A percentile compares a stretch with the other conserved stretches of the same genome.
Conservation (phyloP, 495 filamentous ascomycete genomes). For the Pyrenopolyporus hunteri region DNA sequence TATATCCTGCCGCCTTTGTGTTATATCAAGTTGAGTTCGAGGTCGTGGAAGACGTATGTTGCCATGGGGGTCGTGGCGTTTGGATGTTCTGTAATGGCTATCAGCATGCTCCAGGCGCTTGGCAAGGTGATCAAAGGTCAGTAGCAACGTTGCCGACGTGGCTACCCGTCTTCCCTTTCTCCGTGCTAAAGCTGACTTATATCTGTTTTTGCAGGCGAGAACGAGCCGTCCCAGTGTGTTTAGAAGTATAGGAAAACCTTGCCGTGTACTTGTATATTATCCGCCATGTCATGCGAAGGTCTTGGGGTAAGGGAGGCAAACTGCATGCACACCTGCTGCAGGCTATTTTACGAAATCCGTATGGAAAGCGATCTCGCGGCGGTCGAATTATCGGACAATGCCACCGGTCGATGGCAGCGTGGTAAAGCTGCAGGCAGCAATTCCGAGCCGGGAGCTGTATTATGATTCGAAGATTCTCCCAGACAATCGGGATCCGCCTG, state of each 20-base stretch:
- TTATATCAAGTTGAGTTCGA: slow-evolving; percentile 87
- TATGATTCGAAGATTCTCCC: slow-evolving; percentile 32
- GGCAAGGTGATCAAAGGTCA: slow-evolving; percentile 64
- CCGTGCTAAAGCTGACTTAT: slow-evolving; percentile 27
- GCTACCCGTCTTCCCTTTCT: slow-evolving; percentile 22
- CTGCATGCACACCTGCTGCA: slow-evolving; percentile 20
- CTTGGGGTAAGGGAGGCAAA: slow-evolving; percentile 23
- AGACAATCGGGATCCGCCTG: slow-evolving; percentile 29
- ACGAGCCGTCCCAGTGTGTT: slow-evolving; percentile 42
- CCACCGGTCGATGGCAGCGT: slow-evolving; percentile 29
- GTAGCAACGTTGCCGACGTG: slow-evolving; percentile 27
- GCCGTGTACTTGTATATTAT: slow-evolving; percentile 34
- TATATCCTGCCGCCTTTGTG: slow-evolving; percentile 96
- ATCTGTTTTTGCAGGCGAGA: slow-evolving; percentile 32
- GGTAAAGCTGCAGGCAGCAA: slow-evolving; percentile 13
- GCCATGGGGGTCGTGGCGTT: slow-evolving; percentile 74
- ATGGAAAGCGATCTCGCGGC: neutral
- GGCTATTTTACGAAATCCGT: slow-evolving; percentile 3
- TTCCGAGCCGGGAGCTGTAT: slow-evolving; percentile 17
- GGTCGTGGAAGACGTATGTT: slow-evolving; percentile 75
- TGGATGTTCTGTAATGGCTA: slow-evolving; percentile 80
- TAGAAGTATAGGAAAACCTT: slow-evolving; percentile 14
- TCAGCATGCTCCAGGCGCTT: slow-evolving; percentile 77
- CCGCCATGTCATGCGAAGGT: slow-evolving; percentile 23
- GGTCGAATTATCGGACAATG: slow-evolving; percentile 19